phyloP scores from a whole-genome alignment of 352 stramenopile species.

The Saprolegnia parasitica region DNA sequence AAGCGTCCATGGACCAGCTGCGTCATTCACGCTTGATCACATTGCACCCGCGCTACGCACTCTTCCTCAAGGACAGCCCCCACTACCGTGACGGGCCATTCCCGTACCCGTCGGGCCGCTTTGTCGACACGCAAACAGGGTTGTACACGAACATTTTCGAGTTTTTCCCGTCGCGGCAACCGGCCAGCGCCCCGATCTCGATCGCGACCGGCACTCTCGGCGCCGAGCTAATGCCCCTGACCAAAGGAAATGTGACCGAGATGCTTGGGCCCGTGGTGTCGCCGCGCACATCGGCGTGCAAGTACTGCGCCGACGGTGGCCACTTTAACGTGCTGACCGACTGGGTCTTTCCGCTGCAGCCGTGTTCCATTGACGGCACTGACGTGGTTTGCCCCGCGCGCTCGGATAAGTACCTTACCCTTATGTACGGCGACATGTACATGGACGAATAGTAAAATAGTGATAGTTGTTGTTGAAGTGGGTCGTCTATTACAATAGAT shows the following conservation, averaged over 20 bases:
- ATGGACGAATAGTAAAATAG: constrained; percentile 29
- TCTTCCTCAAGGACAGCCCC: background rate
- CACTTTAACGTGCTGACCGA: constrained; percentile 43
- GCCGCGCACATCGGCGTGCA: constrained; percentile 36
- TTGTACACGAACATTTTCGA: background rate
- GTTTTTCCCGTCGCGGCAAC: background rate
- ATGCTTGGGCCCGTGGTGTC: constrained; percentile 41
- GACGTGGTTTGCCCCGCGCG: constrained; percentile 47
- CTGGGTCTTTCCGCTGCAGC: constrained; percentile 50
- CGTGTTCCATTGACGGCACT: constrained; percentile 41
- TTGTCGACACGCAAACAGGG: constrained; percentile 1
- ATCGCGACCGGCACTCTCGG: background rate
- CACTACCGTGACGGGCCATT: background rate
- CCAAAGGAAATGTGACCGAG: background rate
- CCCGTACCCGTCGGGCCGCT: background rate
- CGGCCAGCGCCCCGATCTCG: background rate
- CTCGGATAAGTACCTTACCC: constrained; percentile 41
- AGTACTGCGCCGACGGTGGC: constrained; percentile 38
- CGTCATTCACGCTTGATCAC: constrained; percentile 13
- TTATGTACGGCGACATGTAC: constrained; percentile 52
- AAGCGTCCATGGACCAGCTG: constrained; percentile 40
- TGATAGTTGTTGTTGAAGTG: no score
- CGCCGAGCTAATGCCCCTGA: background rate
- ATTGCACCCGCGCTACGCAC: background rate
- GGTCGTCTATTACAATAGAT: no score